Base-by-base conservation (phyloP, 345 rosid species). In the Hibiscus trionum region DNA sequence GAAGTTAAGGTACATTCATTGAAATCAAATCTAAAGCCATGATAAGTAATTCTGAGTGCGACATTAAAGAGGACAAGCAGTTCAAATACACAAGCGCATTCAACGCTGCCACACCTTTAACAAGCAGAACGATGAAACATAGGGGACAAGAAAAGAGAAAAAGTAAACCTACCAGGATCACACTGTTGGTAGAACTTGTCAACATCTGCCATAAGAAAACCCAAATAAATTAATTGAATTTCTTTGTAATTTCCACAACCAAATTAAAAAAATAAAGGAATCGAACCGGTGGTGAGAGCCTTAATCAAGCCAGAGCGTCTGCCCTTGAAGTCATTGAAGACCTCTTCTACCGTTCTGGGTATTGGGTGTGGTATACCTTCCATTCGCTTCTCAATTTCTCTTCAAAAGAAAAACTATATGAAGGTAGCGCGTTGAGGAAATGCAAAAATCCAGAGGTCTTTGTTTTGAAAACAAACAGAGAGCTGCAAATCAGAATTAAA, bases 301-400 rank as follows among this genome's bases (percentile, higher is more conserved):
- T 88, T 93, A 80, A 93, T 90, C 72, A 91, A 88, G 75, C 96
- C 97, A 79, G 94, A 82, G 49, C 97, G 96, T 70, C 97, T 83
- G 67, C 96, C 98, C 78, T 85, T 93, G 80, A 90, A 93, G 81
- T 93, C 98, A 80, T 81, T 80, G 83, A 88, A 93, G 71, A 93
- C 97, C 77, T 93, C 98, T 66, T 91, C 98, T 0, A 93, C 98
- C 64, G 98, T 91, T 68, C 96, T 83, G 29, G 96, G 96, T 71
- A 87, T 77, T n/a, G 93, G 87, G 72, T 86, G 90, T 77, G 84
- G 86, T 76, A 79, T 84, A 75, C 87, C 94, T 66, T 93, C 97
- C 98, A 66, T 66, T 47, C 19, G 19, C 56, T 7, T 46, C 24
- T 63, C 50, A 19, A 57, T 12, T 65, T 24, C 15, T 26, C 49